Base-by-base conservation (phyloP, 768 basidiomycete genomes). In the Phallus indusiatus region DNA sequence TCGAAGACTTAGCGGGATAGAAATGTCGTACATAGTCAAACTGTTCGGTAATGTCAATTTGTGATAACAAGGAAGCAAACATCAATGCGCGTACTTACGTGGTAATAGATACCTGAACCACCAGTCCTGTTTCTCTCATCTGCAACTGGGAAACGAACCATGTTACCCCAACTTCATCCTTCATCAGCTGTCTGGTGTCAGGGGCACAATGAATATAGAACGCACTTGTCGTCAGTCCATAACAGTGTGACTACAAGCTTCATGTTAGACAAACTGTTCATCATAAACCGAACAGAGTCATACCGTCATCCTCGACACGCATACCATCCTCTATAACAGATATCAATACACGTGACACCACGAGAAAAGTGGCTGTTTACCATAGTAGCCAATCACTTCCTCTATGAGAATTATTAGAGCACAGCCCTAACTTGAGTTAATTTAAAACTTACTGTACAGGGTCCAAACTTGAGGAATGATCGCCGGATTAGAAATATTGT, bases 141-240 rank as follows among this genome's bases (percentile, higher is more conserved):
- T 6, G 70, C 67, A 8, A 78, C 65, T 1, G 83, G 83, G 63
- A 79, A 81, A 20, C 86, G 79, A 36, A 84, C 81, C 53, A 88
- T 76, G 65, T 87, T 87, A 2, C 86, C 86, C 78, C 80, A 88
- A 69, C 82, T 83, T 55, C 5, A 18, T 21, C 54, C 4, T 57
- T 46, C 49, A n/a, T 42, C 4, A 24, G 14, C 1, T 10, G 12
- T 54, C 18, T 36, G 34, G 18, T 7, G 28, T 16, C 33, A 33
- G 14, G 34, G 18, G 54, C 16, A 18, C 47, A 58, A 34, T 57
- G 12, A 34, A 28, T 5, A 54, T 65, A 28, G 5, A 54, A 64
- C 75, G 34, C 53, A 83, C 82, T 87, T 88, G 66, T 88, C 87
- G 62, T 89, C 87, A 0, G 85, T 72, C 85, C 84, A 86, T 22